These are phyloP conservation scores for Dactylellina haptotyla DNA, from an alignment of 2,329 filamentous ascomycete species.

Conservation along the genomic window DNA sequence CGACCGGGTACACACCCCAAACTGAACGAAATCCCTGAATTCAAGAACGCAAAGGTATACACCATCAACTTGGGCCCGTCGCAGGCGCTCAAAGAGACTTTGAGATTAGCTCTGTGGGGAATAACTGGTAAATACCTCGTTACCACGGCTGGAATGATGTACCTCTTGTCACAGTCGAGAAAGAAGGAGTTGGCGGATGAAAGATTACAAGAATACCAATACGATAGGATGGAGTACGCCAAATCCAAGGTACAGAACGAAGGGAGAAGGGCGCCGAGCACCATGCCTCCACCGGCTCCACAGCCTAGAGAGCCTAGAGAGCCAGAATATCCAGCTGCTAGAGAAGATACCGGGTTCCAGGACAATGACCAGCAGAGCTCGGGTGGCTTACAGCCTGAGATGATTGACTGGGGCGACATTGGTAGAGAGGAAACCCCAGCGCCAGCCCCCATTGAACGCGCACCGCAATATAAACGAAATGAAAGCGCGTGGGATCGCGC, in stretches of 20 bases:
- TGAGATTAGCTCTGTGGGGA: conserved; percentile 20
- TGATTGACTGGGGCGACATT: conserved; percentile 39
- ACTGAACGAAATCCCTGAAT: neutral
- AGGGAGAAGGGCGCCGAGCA: neutral
- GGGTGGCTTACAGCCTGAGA: conserved; percentile 31
- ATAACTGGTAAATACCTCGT: conserved; percentile 29
- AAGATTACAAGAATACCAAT: conserved; percentile 40
- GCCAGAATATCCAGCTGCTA: neutral
- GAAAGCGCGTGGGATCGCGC: conserved; percentile 37
- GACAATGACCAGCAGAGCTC: conserved; percentile 32
- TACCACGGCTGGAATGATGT: conserved; percentile 2
- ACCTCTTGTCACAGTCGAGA: conserved; percentile 9
- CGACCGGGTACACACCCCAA: neutral
- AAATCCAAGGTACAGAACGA: neutral
- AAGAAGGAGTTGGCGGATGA: conserved; percentile 25
- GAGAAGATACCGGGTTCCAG: neutral
- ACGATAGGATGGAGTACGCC: conserved; percentile 33
- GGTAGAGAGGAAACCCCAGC: conserved; percentile 4
- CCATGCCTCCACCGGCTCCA: neutral
- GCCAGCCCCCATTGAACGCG: neutral
- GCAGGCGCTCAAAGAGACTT: neutral
- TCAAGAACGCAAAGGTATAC: neutral
- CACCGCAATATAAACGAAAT: neutral
- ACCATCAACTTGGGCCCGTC: too few species aligned
- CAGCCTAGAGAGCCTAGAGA: neutral